A percentile compares a stretch with the other conserved stretches of the same genome.
Evolutionary conservation across 139 green algal species (phyloP).

Genomic region (Coelastrella sp.): DNA sequence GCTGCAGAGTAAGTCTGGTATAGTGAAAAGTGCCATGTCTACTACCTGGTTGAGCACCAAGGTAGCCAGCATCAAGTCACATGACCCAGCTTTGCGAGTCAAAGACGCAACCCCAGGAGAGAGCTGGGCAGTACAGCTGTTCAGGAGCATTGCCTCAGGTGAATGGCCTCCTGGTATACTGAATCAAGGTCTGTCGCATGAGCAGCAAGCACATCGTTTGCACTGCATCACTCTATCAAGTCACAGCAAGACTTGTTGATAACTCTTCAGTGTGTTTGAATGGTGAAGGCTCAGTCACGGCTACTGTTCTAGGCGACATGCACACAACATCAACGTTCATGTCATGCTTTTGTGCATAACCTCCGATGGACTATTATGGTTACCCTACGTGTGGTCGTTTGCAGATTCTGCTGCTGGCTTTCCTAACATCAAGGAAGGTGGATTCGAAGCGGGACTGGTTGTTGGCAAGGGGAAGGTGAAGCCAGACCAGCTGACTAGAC

Average conservation of each 20-base stretch:
- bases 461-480: constrained; percentile 47
- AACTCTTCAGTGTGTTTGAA: no score
- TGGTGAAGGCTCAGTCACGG: no score
- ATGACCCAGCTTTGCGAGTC: background rate
- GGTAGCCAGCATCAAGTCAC: background rate
- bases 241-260: no score
- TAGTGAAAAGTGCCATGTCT: background rate
- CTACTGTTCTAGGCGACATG: no score
- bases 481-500: no score
- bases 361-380: no score
- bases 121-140: constrained; percentile 44
- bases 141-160: constrained; percentile 49
- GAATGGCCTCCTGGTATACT: background rate
- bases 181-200: no score
- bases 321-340: no score
- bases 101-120: background rate
- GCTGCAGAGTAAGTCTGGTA: background rate
- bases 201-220: no score
- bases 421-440: background rate
- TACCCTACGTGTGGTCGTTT: no score
- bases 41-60: background rate
- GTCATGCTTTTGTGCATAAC: no score
- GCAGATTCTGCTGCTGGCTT: constrained; percentile 40
- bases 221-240: no score
- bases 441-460: constrained; percentile 30